Evolutionary conservation across 225 moss, liverwort and hornwort species (phyloP), one percentile per base, ranked within the genome.

Genomic region (Anthoceros angustus): DNA sequence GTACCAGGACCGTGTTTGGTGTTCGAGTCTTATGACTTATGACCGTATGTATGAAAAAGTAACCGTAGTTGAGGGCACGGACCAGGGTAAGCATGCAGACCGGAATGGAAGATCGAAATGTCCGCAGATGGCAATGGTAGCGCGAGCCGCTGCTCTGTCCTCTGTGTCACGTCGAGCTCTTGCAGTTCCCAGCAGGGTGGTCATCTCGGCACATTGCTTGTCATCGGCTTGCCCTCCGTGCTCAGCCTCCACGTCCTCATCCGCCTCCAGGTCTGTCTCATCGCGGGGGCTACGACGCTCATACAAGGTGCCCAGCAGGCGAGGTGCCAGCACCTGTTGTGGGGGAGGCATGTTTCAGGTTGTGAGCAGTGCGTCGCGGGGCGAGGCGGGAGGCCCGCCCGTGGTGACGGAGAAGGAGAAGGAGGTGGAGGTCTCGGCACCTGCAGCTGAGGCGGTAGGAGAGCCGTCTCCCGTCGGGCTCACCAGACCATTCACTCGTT

Each of bases 381-480:
- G 4, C 4, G 12, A 18, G n/a, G 55, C 55, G 8, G 55, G 23
- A 18, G 55, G 55, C 7, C n/a, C 55, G 7, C 55, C 55, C 14
- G 10, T 23, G 7, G 55, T 55, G 55, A 23, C 55, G 12, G 55
- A 55, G 16, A 20, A 55, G 12, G 55, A 55, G 16, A 20, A 55
- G 55, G 55, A 55, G 55, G n/a, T 55, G 55, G 16, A 55, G 55
- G n/a, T 55, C 8, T 55, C 55, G n/a, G 55, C 55, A 18, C n/a
- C 18, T 15, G 55, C 18, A 18, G 5, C n/a, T 20, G 55, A 6
- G 46, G 18, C 14, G 55, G 55, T 55, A 12, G 55, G 23, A 7
- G 55, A 18, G 23, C n/a, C 55, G 16, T 23, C 55, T 18, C 23
- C 55, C 8, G n/a, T 55, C 55, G 55, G 55, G 16, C 55, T 55